A percentile compares a stretch with the other conserved stretches of the same genome.
Conservation (phyloP, 2,329 filamentous ascomycete species). For the Ceratocystis alfenasii region DNA sequence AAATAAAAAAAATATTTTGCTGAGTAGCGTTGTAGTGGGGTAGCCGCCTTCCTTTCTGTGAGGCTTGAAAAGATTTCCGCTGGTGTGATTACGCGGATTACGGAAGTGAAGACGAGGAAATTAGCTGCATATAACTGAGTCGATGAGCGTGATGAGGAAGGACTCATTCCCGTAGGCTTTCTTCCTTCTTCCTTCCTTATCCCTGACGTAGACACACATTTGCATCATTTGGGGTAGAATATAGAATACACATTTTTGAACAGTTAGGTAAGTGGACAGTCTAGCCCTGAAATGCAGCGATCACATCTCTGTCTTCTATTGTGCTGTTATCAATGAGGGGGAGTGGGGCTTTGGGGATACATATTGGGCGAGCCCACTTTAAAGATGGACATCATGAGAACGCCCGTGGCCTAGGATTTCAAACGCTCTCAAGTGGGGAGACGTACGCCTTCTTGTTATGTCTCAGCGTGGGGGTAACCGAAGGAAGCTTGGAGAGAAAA, state of each 20-base stretch:
- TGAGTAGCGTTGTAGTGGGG: not conserved
- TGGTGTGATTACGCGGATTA: not conserved
- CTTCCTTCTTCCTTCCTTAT: conserved; percentile 7
- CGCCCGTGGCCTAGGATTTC: not conserved
- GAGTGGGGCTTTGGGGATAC: too few relatives aligned
- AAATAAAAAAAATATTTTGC: not conserved
- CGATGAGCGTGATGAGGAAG: not conserved
- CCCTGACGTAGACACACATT: not conserved
- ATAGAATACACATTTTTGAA: too few relatives aligned
- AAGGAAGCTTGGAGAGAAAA: not conserved
- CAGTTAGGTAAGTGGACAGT: too few relatives aligned
- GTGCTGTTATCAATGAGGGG: too few relatives aligned
- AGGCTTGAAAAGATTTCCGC: not conserved
- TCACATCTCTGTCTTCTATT: too few relatives aligned
- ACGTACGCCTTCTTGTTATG: not conserved
- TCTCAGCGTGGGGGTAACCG: not conserved
- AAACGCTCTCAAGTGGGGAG: not conserved
- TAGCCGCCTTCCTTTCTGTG: not conserved
- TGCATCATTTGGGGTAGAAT: not conserved
- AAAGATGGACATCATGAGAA: too few relatives aligned
- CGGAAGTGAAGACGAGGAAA: not conserved
- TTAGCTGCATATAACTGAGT: not conserved
- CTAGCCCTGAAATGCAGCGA: too few relatives aligned
- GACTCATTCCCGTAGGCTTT: not conserved
- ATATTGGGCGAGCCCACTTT: too few relatives aligned